phyloP scores from a whole-genome alignment of 768 basidiomycete species.

The Kwoniella heveanensis region DNA sequence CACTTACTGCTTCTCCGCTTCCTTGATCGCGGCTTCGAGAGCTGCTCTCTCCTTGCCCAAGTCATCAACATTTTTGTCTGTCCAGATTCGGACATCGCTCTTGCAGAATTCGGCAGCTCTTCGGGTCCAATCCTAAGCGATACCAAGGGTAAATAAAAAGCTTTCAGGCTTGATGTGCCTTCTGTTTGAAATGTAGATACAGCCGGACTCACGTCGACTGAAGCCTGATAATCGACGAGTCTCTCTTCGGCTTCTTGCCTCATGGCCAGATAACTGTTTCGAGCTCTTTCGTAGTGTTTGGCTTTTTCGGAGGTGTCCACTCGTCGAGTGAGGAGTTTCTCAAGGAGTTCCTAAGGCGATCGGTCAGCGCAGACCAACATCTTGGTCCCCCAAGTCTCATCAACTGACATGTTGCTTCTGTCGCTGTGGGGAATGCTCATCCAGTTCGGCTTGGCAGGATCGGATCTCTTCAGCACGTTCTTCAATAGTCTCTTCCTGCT shows the following conservation, averaged over 20 bases:
- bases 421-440: conserved; percentile 59
- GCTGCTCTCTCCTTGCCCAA: conserved; percentile 18
- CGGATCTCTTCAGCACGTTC: conserved; percentile 54
- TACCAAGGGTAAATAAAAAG: too few species aligned
- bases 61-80: background rate
- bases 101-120: conserved; percentile 23
- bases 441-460: conserved; percentile 60
- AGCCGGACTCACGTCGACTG: conserved; percentile 17
- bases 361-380: background rate
- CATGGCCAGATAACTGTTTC: conserved; percentile 4
- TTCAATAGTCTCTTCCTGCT: conserved; percentile 56
- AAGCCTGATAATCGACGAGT: background rate
- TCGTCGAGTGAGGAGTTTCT: conserved; percentile 12
- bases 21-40: conserved; percentile 24
- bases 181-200: background rate
- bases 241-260: conserved; percentile 2
- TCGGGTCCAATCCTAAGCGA: conserved; percentile 29
- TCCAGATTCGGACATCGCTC: conserved; percentile 15
- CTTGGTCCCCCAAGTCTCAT: background rate
- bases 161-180: too few species aligned
- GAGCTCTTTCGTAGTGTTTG: conserved; percentile 10
- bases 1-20: conserved; percentile 36
- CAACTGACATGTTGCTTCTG: conserved; percentile 66
- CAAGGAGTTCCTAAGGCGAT: background rate
- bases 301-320: conserved; percentile 4